Conservation (phyloP, 345 rosid species). For the Aquilaria sinensis region DNA sequence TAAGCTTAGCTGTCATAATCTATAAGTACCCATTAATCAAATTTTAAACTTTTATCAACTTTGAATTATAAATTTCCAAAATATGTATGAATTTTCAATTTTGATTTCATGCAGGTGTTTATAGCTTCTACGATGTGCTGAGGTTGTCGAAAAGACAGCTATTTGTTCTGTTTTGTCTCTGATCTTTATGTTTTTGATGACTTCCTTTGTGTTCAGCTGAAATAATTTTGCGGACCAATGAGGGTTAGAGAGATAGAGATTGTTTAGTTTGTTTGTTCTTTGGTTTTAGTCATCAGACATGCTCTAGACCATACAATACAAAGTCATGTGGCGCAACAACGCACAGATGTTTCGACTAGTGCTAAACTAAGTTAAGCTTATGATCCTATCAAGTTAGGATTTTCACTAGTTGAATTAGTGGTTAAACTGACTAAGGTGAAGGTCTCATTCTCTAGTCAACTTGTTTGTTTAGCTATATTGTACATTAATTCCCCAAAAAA, state of each 20-base stretch:
- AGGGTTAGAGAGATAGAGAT: constrained; percentile 49
- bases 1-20: constrained; percentile 76
- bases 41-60: not conserved
- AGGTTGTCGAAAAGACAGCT: constrained; percentile 57
- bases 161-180: constrained; percentile 64
- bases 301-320: not conserved
- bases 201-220: constrained; percentile 57
- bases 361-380: no score
- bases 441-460: no score
- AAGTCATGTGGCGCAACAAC: no score
- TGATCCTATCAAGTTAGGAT: no score
- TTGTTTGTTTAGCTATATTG: no score
- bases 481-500: no score
- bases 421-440: no score
- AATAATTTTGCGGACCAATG: constrained; percentile 23
- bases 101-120: constrained; percentile 46
- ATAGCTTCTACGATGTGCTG: constrained; percentile 84
- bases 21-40: constrained; percentile 40
- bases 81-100: not conserved
- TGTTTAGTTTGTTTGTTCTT: constrained; percentile 61
- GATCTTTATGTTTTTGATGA: constrained; percentile 67
- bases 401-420: no score
- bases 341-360: no score
- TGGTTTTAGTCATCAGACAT: constrained; percentile 62
- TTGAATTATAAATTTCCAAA: not conserved